Conservation (phyloP, 768 basidiomycete genomes). For the Hysterangium stoloniferum region DNA sequence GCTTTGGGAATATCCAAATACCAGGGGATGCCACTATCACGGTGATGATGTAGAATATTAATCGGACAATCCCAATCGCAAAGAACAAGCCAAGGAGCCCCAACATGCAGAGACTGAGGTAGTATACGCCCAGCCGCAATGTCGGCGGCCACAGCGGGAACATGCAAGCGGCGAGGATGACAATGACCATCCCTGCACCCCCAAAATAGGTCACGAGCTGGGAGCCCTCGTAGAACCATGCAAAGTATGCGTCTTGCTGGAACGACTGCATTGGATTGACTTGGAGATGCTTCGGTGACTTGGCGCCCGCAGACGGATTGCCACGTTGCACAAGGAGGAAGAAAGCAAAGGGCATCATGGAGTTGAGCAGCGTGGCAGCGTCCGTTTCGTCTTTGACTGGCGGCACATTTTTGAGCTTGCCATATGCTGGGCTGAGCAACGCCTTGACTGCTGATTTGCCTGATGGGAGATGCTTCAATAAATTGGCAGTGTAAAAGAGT, state of each 20-base stretch:
- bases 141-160: conserved; percentile 97
- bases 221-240: conserved; percentile 94
- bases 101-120: conserved; percentile 82
- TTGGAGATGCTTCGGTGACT: conserved; percentile 70
- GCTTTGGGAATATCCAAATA: conserved; percentile 97
- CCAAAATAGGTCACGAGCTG: conserved; percentile 91
- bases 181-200: conserved; percentile 80
- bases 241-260: conserved; percentile 76
- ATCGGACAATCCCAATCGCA: conserved; percentile 77
- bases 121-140: conserved; percentile 93
- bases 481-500: neutral
- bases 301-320: conserved; percentile 44
- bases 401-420: conserved; percentile 75
- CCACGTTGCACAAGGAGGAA: conserved; percentile 88
- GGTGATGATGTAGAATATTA: conserved; percentile 94
- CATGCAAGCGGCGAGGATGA: conserved; percentile 97
- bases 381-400: conserved; percentile 68
- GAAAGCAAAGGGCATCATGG: conserved; percentile 78
- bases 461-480: conserved; percentile 24
- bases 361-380: conserved; percentile 58
- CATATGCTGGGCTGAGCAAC: conserved; percentile 85
- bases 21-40: conserved; percentile 78
- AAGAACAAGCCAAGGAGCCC: conserved; percentile 88
- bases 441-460: conserved; percentile 93
- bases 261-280: conserved; percentile 80